Evolutionary conservation across 164 flowering plant genomes (phyloP), one percentile per base, ranked within the genome.

Genomic region (Nelumbo lutea): DNA sequence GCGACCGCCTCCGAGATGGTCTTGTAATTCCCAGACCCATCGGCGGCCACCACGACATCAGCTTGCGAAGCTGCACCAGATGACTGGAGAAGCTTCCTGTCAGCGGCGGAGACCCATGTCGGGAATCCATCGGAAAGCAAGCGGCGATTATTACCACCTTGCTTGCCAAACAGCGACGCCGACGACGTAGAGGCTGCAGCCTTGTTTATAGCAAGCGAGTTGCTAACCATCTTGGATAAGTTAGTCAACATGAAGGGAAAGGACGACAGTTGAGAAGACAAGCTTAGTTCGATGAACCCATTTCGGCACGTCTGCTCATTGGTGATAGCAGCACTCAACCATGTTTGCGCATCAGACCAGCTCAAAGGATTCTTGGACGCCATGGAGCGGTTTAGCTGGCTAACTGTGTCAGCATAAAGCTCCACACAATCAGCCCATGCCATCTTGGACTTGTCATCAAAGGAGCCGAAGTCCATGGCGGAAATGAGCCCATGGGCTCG

Each of bases 21-120:
- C 76, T 69, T 81, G 66, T 71, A 89, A 60, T 83, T 46, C 1
- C 95, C 90, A 0, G 85, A 76, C 27, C 95, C 95, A 67, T 89
- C 91, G 64, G 78, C 72, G 0, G 91, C 88, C 65, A 89, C 95
- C 61, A 84, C 85, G 3, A 89, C 4, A 69, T 86, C 85, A 11
- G 84, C 88, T 43, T 62, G 51, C 1, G 62, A 10, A 0, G 76
- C 59, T 8, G 67, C 48, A 2, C 51, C 68, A 0, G 75, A 10
- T n/a, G 76, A 55, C 27, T 75, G 84, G 0, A 87, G 83, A 42
- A 89, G 83, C 73, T 59, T 80, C 40, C 88, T 57, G 9, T 85
- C 87, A 40, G 74, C 65, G 0, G 66, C 68, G 0, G 90, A 80
- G 13, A 87, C 74, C 91, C 91, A 87, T 9, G 62, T 52, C 0